These are phyloP conservation scores for Naganishia kalamii DNA, from an alignment of 768 basidiomycete species.

Conservation along the genomic window DNA sequence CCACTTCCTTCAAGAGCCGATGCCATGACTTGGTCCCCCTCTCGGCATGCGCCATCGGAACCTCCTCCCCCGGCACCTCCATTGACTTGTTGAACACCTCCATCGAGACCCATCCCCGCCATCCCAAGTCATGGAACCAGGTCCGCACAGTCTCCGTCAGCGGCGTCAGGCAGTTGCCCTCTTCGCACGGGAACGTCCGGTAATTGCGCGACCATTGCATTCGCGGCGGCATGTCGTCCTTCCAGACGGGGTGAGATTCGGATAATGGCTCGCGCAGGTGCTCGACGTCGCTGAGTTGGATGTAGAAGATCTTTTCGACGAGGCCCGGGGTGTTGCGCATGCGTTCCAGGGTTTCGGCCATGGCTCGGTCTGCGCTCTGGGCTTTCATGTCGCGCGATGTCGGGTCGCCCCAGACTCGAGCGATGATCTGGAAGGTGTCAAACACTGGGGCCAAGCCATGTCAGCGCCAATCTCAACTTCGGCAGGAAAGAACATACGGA, in stretches of 20 bases:
- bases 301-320: conserved; percentile 48
- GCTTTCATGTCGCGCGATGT: conserved; percentile 5
- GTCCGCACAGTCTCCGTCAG: conserved; percentile 45
- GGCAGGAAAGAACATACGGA: conserved; percentile 49
- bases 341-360: conserved; percentile 9
- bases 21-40: conserved; percentile 12
- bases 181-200: conserved; percentile 49
- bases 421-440: conserved; percentile 11
- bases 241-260: conserved; percentile 30
- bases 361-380: neutral
- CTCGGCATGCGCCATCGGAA: neutral
- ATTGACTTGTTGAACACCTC: conserved; percentile 47
- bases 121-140: conserved; percentile 44
- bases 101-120: conserved; percentile 47
- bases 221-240: conserved; percentile 33
- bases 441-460: neutral
- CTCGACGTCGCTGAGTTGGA: conserved; percentile 49
- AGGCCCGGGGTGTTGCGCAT: conserved; percentile 1
- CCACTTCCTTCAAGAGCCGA: conserved; percentile 6
- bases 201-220: conserved; percentile 49
- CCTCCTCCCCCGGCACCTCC: neutral
- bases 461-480: conserved; percentile 25
- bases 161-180: conserved; percentile 45
- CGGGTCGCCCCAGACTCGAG: conserved; percentile 6
- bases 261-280: conserved; percentile 17